Percentiles rank a stretch among this genome's conserved stretches.
phyloP scores from a whole-genome alignment of 768 basidiomycete species.

The Suillus variegatus region DNA sequence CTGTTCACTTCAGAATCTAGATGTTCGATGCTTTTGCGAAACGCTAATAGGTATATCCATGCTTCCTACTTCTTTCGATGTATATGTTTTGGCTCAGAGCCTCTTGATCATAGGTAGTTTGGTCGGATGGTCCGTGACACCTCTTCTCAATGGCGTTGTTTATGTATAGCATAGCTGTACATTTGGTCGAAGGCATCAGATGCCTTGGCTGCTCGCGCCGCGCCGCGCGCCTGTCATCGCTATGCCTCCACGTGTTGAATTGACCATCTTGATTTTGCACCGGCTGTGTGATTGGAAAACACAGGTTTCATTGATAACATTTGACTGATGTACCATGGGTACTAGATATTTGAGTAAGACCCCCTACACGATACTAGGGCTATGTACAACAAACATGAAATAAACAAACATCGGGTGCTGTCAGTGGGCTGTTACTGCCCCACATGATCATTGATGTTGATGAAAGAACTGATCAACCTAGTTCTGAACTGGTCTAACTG shows the following conservation, averaged over 20 bases:
- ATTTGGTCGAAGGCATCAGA: background rate
- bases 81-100: background rate
- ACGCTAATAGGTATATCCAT: background rate
- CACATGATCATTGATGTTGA: background rate
- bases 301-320: background rate
- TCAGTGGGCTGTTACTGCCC: background rate
- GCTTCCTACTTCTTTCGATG: background rate
- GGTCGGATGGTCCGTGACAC: background rate
- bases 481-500: background rate
- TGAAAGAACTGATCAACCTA: background rate
- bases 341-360: too few species aligned
- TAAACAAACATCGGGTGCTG: too few species aligned
- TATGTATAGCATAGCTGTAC: background rate
- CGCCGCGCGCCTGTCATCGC: background rate
- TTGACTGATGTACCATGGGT: background rate
- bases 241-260: background rate
- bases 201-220: background rate
- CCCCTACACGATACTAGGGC: too few species aligned
- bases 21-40: background rate
- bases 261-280: background rate
- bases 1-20: constrained; percentile 22
- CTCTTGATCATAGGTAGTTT: background rate
- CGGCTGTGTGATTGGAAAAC: background rate
- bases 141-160: background rate
- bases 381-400: too few species aligned